phyloP scores from a whole-genome alignment of 139 green algal genomes.

The Chlorella sp. region DNA sequence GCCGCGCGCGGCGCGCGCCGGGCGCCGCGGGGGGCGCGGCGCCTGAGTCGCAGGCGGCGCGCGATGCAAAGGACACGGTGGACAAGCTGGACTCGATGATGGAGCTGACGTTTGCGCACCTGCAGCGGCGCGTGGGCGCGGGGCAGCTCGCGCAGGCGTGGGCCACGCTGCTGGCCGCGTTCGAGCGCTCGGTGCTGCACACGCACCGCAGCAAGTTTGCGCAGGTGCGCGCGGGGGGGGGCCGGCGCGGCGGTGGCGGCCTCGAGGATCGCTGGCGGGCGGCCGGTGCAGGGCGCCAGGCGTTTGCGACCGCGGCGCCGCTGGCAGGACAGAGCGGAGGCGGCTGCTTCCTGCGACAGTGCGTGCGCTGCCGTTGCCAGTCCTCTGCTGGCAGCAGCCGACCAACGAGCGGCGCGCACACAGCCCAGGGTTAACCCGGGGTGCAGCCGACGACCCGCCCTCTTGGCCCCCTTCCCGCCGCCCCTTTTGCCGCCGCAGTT shows the following conservation, averaged over 20 bases:
- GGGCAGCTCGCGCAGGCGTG: constrained; percentile 61
- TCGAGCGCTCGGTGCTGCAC: constrained; percentile 78
- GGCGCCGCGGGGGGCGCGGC: background rate
- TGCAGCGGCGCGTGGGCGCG: constrained; percentile 42
- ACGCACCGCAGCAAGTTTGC: constrained; percentile 92
- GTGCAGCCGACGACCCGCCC: background rate
- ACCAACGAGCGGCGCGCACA: too few species aligned
- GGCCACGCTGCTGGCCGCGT: constrained; percentile 64
- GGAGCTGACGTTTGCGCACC: constrained; percentile 79
- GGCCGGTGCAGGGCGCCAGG: too few species aligned
- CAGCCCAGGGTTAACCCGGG: too few species aligned
- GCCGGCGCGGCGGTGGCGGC: too few species aligned
- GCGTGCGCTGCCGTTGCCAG: too few species aligned
- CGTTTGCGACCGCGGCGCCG: too few species aligned
- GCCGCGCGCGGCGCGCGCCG: constrained; percentile 10
- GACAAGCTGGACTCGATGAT: constrained; percentile 92
- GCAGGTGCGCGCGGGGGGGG: constrained; percentile 58
- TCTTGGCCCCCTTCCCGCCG: too few species aligned
- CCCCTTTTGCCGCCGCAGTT: constrained; percentile 24
- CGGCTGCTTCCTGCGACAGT: too few species aligned
- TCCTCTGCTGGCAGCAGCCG: too few species aligned
- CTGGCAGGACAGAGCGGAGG: too few species aligned
- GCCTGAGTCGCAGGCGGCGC: background rate
- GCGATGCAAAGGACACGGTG: constrained; percentile 62
- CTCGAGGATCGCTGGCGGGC: too few species aligned